phyloP scores from a whole-genome alignment of 805 yeast genomes.

The Isabelozyma gotoi region DNA sequence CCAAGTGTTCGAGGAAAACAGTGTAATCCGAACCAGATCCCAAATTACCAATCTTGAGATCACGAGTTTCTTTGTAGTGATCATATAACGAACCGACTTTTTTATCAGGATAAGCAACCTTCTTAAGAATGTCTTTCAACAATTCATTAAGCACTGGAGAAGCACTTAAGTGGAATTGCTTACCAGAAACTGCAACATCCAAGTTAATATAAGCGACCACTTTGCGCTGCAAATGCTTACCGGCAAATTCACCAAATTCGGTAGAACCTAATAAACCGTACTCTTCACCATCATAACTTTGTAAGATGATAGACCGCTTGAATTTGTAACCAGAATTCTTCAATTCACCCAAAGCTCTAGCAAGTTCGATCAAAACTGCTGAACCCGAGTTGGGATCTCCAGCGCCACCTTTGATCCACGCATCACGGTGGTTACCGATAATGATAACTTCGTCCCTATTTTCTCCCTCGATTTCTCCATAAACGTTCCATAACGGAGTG shows the following conservation, averaged over 20 bases:
- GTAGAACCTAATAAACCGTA: slow-evolving; percentile 57
- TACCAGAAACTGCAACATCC: slow-evolving; percentile 55
- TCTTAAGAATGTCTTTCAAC: slow-evolving; percentile 44
- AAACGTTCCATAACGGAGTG: slow-evolving; percentile 42
- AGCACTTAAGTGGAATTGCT: slow-evolving; percentile 44
- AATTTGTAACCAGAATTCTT: slow-evolving; percentile 36
- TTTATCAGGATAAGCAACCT: slow-evolving; percentile 43
- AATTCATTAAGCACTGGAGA: slow-evolving; percentile 57
- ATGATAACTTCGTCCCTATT: slow-evolving; percentile 37
- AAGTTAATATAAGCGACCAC: slow-evolving; percentile 53
- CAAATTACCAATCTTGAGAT: slow-evolving; percentile 43
- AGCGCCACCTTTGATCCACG: slow-evolving; percentile 50
- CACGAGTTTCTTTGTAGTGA: slow-evolving; percentile 41
- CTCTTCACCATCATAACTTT: slow-evolving; percentile 46
- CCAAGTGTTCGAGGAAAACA: slow-evolving; percentile 57
- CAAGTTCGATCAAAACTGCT: slow-evolving; percentile 41
- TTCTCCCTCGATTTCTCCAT: slow-evolving; percentile 44
- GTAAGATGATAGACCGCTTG: slow-evolving; percentile 37
- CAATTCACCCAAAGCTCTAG: slow-evolving; percentile 41
- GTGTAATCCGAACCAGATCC: slow-evolving; percentile 77
- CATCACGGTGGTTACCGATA: slow-evolving; percentile 47
- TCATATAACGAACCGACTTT: slow-evolving; percentile 45
- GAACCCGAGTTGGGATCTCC: slow-evolving; percentile 48
- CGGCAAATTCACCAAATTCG: slow-evolving; percentile 52
- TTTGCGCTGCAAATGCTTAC: slow-evolving; percentile 36